These are phyloP conservation scores for Escallonia rubra DNA, from an alignment of 129 eudicot genomes.

Conservation along the genomic window DNA sequence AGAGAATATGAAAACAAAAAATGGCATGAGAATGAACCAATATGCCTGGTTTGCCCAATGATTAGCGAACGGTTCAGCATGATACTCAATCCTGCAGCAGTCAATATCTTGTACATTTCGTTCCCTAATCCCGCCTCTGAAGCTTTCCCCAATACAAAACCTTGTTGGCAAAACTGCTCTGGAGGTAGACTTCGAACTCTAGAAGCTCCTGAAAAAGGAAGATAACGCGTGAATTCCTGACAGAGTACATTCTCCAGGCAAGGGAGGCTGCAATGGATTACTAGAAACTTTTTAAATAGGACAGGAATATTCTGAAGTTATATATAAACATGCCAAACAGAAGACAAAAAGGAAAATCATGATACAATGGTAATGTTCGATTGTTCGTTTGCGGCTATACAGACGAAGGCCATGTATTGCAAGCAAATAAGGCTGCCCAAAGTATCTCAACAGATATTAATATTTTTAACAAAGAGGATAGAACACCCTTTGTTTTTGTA, in stretches of 20 bases:
- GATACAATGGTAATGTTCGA: too few species aligned
- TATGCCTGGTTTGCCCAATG: constrained; percentile 63
- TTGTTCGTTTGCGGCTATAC: too few species aligned
- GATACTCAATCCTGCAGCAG: constrained; percentile 54
- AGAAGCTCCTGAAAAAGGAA: constrained; percentile 32
- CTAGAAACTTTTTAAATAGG: too few species aligned
- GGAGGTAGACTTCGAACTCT: constrained; percentile 40
- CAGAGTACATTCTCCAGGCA: not conserved
- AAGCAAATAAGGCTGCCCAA: too few species aligned
- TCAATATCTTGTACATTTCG: constrained; percentile 57
- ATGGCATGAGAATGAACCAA: constrained; percentile 33
- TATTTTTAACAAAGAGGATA: too few species aligned
- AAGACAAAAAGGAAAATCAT: too few species aligned
- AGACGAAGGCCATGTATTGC: too few species aligned
- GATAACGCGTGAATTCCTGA: not conserved
- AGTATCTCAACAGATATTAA: too few species aligned
- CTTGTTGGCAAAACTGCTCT: constrained; percentile 46
- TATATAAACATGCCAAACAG: too few species aligned
- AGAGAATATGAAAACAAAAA: not conserved
- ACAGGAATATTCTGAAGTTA: too few species aligned
- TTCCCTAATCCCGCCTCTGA: constrained; percentile 61
- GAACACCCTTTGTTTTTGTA: too few species aligned
- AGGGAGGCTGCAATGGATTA: not conserved
- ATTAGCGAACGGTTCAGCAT: constrained; percentile 51
- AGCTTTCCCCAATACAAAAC: constrained; percentile 49